A percentile compares a stretch with the other conserved stretches of the same genome.
phyloP scores from a whole-genome alignment of 2,329 filamentous ascomycete species.

The Ustilaginoidea virens region DNA sequence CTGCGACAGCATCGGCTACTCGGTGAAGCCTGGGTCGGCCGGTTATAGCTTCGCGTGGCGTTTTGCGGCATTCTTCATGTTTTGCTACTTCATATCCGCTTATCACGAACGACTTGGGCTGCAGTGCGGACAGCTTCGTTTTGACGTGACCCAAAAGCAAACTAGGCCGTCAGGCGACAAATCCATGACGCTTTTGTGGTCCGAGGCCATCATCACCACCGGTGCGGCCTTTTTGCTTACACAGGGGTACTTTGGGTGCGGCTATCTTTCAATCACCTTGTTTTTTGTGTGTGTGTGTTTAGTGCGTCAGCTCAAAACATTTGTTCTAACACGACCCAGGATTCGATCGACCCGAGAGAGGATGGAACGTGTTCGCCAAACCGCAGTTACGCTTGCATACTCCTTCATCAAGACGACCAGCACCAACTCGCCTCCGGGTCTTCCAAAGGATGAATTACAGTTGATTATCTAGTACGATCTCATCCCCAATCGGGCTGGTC shows the following conservation, averaged over 20 bases:
- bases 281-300: too few species aligned
- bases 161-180: background rate
- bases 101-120: slow-evolving; percentile 4
- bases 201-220: slow-evolving; percentile 4
- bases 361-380: slow-evolving; percentile 9
- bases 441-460: background rate
- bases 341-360: slow-evolving; percentile 9
- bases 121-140: background rate
- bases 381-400: slow-evolving; percentile 8
- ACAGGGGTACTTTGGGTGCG: slow-evolving; percentile 10
- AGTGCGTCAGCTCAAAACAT: too few species aligned
- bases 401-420: slow-evolving; percentile 6
- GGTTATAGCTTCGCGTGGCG: too few species aligned
- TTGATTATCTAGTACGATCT: background rate
- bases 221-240: slow-evolving; percentile 8
- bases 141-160: background rate
- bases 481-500: too few species aligned
- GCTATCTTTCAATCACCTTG: background rate
- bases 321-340: slow-evolving; percentile 4
- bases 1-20: too few species aligned
- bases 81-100: slow-evolving; percentile 5
- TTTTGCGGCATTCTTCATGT: slow-evolving; percentile 5
- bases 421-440: background rate
- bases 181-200: slow-evolving; percentile 5
- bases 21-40: too few species aligned